Evolutionary conservation across 1,284 basidiomycete species (phyloP), one percentile per base, ranked within the genome.

Genomic region (Sparassis latifolia): DNA sequence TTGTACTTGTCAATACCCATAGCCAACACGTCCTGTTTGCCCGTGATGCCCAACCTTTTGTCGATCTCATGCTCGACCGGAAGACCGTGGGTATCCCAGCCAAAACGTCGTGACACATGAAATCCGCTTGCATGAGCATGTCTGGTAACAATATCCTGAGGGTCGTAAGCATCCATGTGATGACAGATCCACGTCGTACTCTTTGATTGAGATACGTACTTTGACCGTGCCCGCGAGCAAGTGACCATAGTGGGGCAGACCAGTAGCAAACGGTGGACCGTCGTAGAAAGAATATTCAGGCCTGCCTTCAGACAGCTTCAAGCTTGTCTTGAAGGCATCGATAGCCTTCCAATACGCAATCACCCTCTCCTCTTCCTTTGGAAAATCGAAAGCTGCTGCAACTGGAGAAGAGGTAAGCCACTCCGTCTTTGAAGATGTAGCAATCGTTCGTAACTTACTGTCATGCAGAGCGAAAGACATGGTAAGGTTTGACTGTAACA

Each of bases 11-110:
- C 91, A 69, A 99, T 96, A 31, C 97, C 97, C 88, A 99, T 90
- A 39, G 79, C 80, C 74, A 98, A 79, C 45, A 99, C 97, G 66
- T 99, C 97, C 47, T 86, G 89, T 67, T 92, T 92, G 43, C 93
- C 86, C 39, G 86, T 92, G 76, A 99, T 97, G 44, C 84, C 84
- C 47, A 99, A 79, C 64, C 84, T 89, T 75, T 98, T 99, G 81
- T 99, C 97, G 74, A 99, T 99, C 76, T 98, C 94, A 73, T 98
- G 95, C 72, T 99, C 97, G 62, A 99, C 95, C 39, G 97, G 97
- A 20, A 99, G 82, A 52, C 96, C 97, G 72, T 99, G 96, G 30
- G 96, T 98, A 71, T 99, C 97, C 96, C 97, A 99, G 48, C 96
- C 97, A 68, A 99, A 99, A 48, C 97, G 84, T 54, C 97, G 88